Conservation (phyloP, 352 stramenopile species). For the Pythium myriotylum region DNA sequence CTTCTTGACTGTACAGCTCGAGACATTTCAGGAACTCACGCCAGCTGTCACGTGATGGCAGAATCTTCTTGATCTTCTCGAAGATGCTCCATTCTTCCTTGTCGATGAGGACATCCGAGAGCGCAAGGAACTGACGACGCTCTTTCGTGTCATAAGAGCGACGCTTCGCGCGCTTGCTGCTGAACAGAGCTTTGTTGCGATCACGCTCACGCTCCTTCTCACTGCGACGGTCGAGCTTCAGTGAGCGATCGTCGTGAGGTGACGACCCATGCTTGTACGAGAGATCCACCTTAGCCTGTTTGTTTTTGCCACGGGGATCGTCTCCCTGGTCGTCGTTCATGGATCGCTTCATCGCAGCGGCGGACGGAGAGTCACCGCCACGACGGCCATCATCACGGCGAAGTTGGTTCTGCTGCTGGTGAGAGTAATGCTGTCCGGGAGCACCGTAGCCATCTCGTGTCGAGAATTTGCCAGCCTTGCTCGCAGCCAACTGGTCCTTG, state of each 20-base stretch:
- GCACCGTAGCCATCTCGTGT: conserved; percentile 23
- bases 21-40: conserved; percentile 99
- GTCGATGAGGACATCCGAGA: conserved; percentile 80
- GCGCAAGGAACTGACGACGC: conserved; percentile 67
- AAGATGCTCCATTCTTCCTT: conserved; percentile 94
- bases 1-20: conserved; percentile 97
- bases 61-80: conserved; percentile 93
- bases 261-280: conserved; percentile 49
- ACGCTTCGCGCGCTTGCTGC: conserved; percentile 71
- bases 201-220: conserved; percentile 83
- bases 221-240: conserved; percentile 64
- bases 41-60: conserved; percentile 93
- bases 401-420: conserved; percentile 6
- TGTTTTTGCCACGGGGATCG: conserved; percentile 36
- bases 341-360: conserved; percentile 52
- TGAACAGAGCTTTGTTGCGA: conserved; percentile 74
- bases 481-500: conserved; percentile 59
- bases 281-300: conserved; percentile 30
- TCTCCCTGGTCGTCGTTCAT: conserved; percentile 50
- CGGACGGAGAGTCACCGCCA: conserved; percentile 51
- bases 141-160: conserved; percentile 74
- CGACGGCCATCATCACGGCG: conserved; percentile 22
- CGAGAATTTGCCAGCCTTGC: conserved; percentile 47
- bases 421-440: conserved; percentile 26
- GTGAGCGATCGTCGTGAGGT: conserved; percentile 50